Percentiles rank a stretch among this genome's conserved stretches.
These are phyloP conservation scores for Protomyces lactucae-debilis DNA, from an alignment of 1,139 yeast species.

Conservation along the genomic window DNA sequence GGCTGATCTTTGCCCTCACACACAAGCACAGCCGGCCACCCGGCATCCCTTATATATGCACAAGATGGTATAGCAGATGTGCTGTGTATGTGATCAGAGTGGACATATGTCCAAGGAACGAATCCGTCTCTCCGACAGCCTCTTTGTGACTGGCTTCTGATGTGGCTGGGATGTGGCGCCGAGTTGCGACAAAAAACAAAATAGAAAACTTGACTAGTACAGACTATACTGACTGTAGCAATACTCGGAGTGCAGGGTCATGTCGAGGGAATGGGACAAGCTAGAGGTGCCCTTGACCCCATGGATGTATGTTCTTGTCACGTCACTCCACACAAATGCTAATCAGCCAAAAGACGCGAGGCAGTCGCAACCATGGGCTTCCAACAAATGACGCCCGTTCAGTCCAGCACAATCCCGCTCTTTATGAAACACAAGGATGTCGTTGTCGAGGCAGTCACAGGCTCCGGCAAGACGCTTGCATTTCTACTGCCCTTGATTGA, in stretches of 20 bases:
- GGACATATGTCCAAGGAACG: too few relatives aligned
- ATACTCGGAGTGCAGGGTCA: not conserved
- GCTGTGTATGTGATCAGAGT: too few relatives aligned
- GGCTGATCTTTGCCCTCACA: too few relatives aligned
- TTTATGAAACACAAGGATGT: slow-evolving; percentile 88
- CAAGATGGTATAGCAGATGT: too few relatives aligned
- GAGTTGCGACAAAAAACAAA: not conserved
- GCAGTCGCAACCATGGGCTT: slow-evolving; percentile 73
- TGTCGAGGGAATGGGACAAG: not conserved
- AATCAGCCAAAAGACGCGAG: slow-evolving; percentile 37
- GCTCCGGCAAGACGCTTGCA: slow-evolving; percentile 91
- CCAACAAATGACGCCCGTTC: slow-evolving; percentile 90
- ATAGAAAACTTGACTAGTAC: too few relatives aligned
- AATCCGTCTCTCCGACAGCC: too few relatives aligned
- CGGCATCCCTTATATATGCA: too few relatives aligned
- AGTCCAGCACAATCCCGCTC: slow-evolving; percentile 88
- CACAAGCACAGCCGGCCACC: too few relatives aligned
- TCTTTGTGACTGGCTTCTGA: not conserved
- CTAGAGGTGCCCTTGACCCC: not conserved
- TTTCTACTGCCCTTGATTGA: slow-evolving; percentile 79
- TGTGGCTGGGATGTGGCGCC: not conserved
- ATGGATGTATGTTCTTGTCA: not conserved
- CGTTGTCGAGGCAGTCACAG: slow-evolving; percentile 94
- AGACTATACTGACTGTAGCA: too few relatives aligned
- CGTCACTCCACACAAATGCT: not conserved